Conservation (phyloP, 2,329 filamentous ascomycete species). For the Sporothrix humicola region DNA sequence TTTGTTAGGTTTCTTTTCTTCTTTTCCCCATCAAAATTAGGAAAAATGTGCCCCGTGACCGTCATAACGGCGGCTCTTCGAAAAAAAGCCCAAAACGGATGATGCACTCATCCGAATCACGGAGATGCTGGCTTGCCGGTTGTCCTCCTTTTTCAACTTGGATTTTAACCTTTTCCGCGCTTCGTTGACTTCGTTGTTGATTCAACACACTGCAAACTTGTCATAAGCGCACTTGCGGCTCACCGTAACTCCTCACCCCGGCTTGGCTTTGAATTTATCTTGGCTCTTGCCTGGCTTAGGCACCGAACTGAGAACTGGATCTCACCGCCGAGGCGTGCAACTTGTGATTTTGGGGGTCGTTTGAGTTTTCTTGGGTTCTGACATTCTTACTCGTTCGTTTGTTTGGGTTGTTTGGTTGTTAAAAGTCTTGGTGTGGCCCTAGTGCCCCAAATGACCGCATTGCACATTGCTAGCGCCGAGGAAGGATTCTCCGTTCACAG, state of each 20-base stretch:
- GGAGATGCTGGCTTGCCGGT: background rate
- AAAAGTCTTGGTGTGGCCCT: background rate
- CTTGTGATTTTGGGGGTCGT: background rate
- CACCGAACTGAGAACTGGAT: background rate
- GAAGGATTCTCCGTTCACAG: background rate
- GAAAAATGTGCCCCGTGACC: conserved; percentile 6
- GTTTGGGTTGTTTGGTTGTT: background rate
- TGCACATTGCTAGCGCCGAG: conserved; percentile 34
- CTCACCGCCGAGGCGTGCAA: conserved; percentile 18
- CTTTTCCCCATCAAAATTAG: background rate
- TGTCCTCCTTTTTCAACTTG: background rate
- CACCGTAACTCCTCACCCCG: conserved; percentile 5
- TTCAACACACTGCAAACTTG: background rate
- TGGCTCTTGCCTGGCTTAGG: background rate
- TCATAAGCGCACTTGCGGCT: background rate
- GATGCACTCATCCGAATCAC: background rate
- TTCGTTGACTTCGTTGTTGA: background rate
- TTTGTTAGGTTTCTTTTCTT: too few relatives aligned
- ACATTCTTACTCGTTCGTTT: too few relatives aligned
- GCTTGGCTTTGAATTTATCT: background rate
- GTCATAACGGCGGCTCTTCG: background rate
- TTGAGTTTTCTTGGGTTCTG: background rate
- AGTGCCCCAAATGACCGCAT: conserved; percentile 34
- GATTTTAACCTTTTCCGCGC: background rate
- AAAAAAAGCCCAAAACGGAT: background rate